Base-by-base conservation (phyloP, 2,329 filamentous ascomycete species). In the Plectosphaerella sp. region DNA sequence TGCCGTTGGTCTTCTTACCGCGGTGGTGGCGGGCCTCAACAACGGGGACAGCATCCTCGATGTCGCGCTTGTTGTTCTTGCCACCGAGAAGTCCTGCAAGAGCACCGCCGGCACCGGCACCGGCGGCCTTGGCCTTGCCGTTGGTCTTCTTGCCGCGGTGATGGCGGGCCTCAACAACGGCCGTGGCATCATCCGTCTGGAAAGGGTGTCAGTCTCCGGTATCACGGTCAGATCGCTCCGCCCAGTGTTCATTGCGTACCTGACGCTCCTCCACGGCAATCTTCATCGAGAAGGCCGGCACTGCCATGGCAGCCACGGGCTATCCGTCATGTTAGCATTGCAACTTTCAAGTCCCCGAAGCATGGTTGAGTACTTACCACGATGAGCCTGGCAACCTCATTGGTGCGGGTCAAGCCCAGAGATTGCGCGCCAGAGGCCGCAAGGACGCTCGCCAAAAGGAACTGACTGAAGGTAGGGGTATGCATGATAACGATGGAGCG, bases 11-110 rank as follows among this genome's bases (percentile, higher is more conserved):
- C 20, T 24, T 25, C 47, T 48, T 48, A 4, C 47, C 47, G 18
- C 47, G 33, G 16, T 48, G 47, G 47, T 48, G 47, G 18, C 47
- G 47, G 12, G 47, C 18, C 37, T 41, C 37, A 14, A 41, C 16
- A 7, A 28, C 43, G 12, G 20, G 43, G n/a, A 33, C 24, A n/a
- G 45, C 25, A 18, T 33, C 24, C 24, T 33, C 45, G 10, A 33
- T 8, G 7, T 48, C 47, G 8, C 47, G 47, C 47, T 48, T 48
- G 36, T 48, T 48, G 47, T 48, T 48, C 20, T 48, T 48, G 20
- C 36, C 36, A 8, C 47, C 47, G 9, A 48, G 39, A 4, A 48
- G 47, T 12, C 12, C 47, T 5, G 35, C 47, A n/a, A 48, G 35
- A 18, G 16, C 46, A 20, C 45, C 45, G 25, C 20, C 22, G 22